These are phyloP conservation scores for Trametes versicolor DNA, from an alignment of 1,284 basidiomycete species.

Conservation along the genomic window DNA sequence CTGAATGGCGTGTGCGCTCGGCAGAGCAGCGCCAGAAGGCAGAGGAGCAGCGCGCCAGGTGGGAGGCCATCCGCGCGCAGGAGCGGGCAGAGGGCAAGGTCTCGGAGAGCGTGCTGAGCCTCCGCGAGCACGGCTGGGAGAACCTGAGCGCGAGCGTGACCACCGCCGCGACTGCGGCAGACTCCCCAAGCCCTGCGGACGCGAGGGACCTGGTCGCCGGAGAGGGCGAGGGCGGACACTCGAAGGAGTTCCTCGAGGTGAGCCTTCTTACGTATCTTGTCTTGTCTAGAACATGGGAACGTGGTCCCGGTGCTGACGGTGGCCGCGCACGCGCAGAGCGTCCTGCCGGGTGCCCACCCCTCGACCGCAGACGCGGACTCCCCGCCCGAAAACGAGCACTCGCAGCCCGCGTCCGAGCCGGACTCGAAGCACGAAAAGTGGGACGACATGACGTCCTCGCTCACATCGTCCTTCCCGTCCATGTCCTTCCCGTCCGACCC, in stretches of 20 bases:
- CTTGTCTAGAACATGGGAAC: neutral
- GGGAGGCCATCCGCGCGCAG: constrained; percentile 67
- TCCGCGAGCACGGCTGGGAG: constrained; percentile 60
- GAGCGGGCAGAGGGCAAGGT: constrained; percentile 44
- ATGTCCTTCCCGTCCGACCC: constrained; percentile 69
- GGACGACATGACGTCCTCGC: constrained; percentile 72
- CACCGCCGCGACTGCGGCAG: constrained; percentile 30
- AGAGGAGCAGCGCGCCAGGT: constrained; percentile 74
- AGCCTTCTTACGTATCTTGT: constrained; percentile 13
- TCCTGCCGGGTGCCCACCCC: constrained; percentile 33
- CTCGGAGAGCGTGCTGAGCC: constrained; percentile 33
- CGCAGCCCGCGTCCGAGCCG: constrained; percentile 40
- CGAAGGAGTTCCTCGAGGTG: constrained; percentile 42
- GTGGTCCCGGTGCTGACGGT: constrained; percentile 7
- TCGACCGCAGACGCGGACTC: constrained; percentile 30
- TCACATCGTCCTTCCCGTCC: constrained; percentile 80
- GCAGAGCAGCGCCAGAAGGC: constrained; percentile 80
- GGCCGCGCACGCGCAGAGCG: constrained; percentile 28
- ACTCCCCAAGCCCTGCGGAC: constrained; percentile 51
- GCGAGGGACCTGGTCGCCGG: constrained; percentile 55
- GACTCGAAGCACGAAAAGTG: constrained; percentile 63
- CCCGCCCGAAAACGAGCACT: constrained; percentile 32
- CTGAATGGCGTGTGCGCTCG: constrained; percentile 78
- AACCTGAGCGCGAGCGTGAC: constrained; percentile 50
- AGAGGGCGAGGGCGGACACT: constrained; percentile 51